A percentile compares a stretch with the other conserved stretches of the same genome.
Evolutionary conservation across 108 stramenopile genomes (phyloP).

Genomic region (Mayamaea pseudoterrestris): DNA sequence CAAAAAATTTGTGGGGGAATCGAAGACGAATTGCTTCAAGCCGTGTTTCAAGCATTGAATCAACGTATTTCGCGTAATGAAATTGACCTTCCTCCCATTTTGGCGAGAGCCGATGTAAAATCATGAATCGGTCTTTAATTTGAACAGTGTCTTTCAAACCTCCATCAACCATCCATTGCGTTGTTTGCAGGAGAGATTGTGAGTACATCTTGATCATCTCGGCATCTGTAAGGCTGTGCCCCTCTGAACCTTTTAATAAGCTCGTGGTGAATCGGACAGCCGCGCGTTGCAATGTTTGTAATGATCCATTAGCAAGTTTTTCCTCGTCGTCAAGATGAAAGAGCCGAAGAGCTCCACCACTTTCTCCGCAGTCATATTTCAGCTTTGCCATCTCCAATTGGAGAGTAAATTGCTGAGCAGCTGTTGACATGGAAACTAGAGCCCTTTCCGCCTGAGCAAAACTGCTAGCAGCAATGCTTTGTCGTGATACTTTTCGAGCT

Average conservation of each 20-base stretch:
- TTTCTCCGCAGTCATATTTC: slow-evolving; percentile 48
- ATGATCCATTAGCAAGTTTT: neutral
- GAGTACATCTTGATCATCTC: slow-evolving; percentile 21
- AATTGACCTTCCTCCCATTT: slow-evolving; percentile 85
- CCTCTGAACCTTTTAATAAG: slow-evolving; percentile 15
- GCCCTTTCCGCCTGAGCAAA: slow-evolving; percentile 60
- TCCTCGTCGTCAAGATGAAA: slow-evolving; percentile 13
- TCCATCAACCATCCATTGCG: slow-evolving; percentile 66
- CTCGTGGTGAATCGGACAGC: neutral
- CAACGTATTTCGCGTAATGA: slow-evolving; percentile 64
- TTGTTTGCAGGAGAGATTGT: slow-evolving; percentile 44
- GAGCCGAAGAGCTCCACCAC: slow-evolving; percentile 48
- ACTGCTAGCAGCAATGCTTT: slow-evolving; percentile 46
- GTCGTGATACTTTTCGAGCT: slow-evolving; percentile 49
- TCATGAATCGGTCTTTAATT: slow-evolving; percentile 49
- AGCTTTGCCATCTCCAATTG: slow-evolving; percentile 70
- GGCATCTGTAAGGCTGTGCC: slow-evolving; percentile 7
- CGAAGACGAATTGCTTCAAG: slow-evolving; percentile 21
- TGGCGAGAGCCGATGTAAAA: slow-evolving; percentile 46
- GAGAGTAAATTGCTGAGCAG: slow-evolving; percentile 10
- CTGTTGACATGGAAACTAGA: slow-evolving; percentile 11
- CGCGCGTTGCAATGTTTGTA: neutral
- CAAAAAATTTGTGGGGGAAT: slow-evolving; percentile 10
- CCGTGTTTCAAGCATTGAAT: slow-evolving; percentile 43
- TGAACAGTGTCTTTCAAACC: slow-evolving; percentile 59